Conservation (phyloP, 2,329 filamentous ascomycete genomes). For the Xylariaceae sp. region DNA sequence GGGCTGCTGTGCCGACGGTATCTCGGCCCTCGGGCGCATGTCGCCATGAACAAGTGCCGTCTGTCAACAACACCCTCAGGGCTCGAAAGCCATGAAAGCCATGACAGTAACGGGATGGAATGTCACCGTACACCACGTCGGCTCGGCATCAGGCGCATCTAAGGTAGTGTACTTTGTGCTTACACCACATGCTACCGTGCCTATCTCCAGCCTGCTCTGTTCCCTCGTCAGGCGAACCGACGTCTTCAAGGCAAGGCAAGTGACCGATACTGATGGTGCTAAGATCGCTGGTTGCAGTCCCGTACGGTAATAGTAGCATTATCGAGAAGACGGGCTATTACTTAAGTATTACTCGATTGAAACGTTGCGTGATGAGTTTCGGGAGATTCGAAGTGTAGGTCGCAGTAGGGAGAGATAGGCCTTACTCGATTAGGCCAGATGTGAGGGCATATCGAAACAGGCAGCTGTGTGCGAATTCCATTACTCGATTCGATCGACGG, state of each 20-base stretch:
- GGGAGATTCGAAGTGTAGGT: not conserved
- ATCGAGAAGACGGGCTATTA: constrained; percentile 7
- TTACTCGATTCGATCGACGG: not conserved
- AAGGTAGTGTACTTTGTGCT: not conserved
- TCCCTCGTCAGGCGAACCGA: no score
- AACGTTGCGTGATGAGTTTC: not conserved
- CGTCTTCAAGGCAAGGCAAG: not conserved
- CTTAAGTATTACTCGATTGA: constrained; percentile 19
- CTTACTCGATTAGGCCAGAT: not conserved
- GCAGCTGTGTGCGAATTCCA: not conserved
- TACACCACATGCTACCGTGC: no score
- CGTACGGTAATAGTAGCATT: no score
- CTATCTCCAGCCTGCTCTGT: no score
- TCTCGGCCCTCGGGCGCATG: not conserved
- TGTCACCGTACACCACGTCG: not conserved
- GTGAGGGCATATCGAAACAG: not conserved
- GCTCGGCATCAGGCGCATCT: not conserved
- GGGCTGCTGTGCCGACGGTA: not conserved
- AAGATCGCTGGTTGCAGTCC: not conserved
- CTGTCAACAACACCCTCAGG: no score
- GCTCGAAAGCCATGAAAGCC: not conserved
- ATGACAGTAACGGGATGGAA: not conserved
- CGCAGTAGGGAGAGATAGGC: not conserved
- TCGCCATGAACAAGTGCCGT: not conserved
- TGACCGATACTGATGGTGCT: not conserved